Conservation (phyloP, 2,329 filamentous ascomycete genomes). For the Hypoxylon rubiginosum region DNA sequence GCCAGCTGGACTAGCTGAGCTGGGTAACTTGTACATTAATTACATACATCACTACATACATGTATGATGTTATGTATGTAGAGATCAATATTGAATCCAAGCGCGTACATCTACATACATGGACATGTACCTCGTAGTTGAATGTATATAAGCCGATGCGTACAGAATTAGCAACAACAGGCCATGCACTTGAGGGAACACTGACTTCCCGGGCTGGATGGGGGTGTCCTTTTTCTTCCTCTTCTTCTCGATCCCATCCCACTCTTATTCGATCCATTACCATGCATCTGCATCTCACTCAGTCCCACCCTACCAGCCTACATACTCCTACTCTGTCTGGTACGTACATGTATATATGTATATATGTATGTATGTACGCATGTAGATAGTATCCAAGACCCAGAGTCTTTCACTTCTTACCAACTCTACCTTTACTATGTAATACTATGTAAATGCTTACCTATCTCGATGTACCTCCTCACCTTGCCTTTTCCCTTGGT, state of each 20-base stretch:
- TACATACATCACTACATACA: background rate
- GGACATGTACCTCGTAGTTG: background rate
- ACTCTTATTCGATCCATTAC: slow-evolving; percentile 20
- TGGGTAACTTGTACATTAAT: slow-evolving; percentile 1
- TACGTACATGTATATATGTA: background rate
- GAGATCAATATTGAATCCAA: background rate
- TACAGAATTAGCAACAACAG: slow-evolving; percentile 13
- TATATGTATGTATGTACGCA: background rate
- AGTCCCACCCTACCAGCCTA: slow-evolving; percentile 2
- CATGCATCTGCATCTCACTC: slow-evolving; percentile 37
- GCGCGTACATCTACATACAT: background rate
- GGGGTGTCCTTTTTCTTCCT: background rate
- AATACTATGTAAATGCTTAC: background rate
- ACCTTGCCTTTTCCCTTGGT: slow-evolving; percentile 9
- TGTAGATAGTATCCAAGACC: background rate
- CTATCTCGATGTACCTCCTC: background rate
- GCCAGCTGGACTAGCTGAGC: background rate
- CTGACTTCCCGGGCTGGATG: background rate
- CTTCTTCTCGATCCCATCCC: slow-evolving; percentile 5
- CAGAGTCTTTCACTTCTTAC: slow-evolving; percentile 2
- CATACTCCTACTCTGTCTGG: background rate
- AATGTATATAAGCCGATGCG: background rate
- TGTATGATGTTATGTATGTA: too few species aligned
- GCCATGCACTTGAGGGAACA: background rate
- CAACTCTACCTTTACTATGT: background rate